Evolutionary conservation across 345 rosid genomes (phyloP), one percentile per base, ranked within the genome.

Genomic region (Cardamine occulta): DNA sequence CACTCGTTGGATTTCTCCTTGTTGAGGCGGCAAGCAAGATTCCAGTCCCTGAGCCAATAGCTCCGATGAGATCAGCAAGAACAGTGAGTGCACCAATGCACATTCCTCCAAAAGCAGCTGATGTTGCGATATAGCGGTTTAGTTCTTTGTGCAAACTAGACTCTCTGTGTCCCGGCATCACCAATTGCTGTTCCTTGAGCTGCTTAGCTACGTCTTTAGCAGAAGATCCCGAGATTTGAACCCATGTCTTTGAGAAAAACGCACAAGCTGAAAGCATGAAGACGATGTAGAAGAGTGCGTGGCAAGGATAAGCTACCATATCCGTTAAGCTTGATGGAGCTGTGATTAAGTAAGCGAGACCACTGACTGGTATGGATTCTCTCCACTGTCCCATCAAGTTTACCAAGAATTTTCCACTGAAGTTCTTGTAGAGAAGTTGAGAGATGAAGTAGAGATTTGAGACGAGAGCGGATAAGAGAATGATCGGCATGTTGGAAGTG

Each of bases 371-470:
- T 52, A 23, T 83, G 24, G 89, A 85, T 10, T 86, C 88, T 84
- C 84, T 85, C 93, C 93, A 88, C 68, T 78, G 83, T 0, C 89
- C 93, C 77, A 88, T 70, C 35, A 88, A 81, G 74, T 84, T 86
- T 63, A 86, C 91, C 18, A 86, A 66, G 80, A 88, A 84, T 55
- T 85, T 86, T 29, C 85, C 86, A 65, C 85, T 84, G 77, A 84
- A 88, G 59, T 68, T 88, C 82, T 86, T 84, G 82, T 88, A 79
- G 39, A 86, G 75, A 65, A 48, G 70, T 26, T 47, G 37, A 9
- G 68, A 42, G 53, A 63, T 42, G 53, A 63, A 63, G 53, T 42
- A 63, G 37, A 63, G 8, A 42, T 63, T 24, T n/a, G 68, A 63
- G 13, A 63, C 68, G 52, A 63, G 53, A 8, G 37, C 15, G 1